Evolutionary conservation across 2,329 filamentous ascomycete genomes (phyloP), one percentile per base, ranked within the genome.

Genomic region (Phoma sp.): DNA sequence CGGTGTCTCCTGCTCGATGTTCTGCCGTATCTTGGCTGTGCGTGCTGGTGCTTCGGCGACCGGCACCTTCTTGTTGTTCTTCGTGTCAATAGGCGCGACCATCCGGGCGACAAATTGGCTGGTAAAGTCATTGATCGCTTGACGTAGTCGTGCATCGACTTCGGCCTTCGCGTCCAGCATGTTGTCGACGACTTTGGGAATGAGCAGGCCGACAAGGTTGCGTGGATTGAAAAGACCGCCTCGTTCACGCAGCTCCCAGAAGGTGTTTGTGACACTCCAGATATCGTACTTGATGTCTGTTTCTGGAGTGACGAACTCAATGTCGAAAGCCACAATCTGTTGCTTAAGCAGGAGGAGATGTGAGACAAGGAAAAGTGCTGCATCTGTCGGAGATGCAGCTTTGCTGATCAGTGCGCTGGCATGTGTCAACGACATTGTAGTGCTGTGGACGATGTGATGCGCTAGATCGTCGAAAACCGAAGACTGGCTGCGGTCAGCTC

Each of bases 301-400:
- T 57, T 89, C 86, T 4, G 86, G 85, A 2, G 84, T 83, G 17
- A 87, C 84, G 65, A 84, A 89, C 69, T 89, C 93, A 62, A 99
- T 97, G 77, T 99, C 95, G 57, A 99, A 92, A 9, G 93, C 93
- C 21, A 99, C 87, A 45, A 99, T 90, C 72, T 97, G 91, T 71
- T 97, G 96, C 76, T 98, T 98, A 45, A 99, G 84, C 42, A 97
- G 88, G 42, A 99, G 88, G 2, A 99, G 83, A 72, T 99, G 96
- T 65, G 93, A 95, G 66, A 99, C 88, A 68, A 97, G 87, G 76
- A 99, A 99, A 4, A 99, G 83, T 63, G 96, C 90, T 0, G 90
- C 85, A 71, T 98, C 92, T 6, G 88, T 83, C 1, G 84, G 83
- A 71, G 79, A 78, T n/a, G 83, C 80, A 50, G 85, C 86, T 29